phyloP scores from a whole-genome alignment of 2,329 filamentous ascomycete genomes.

The Hypoxylon sp. region DNA sequence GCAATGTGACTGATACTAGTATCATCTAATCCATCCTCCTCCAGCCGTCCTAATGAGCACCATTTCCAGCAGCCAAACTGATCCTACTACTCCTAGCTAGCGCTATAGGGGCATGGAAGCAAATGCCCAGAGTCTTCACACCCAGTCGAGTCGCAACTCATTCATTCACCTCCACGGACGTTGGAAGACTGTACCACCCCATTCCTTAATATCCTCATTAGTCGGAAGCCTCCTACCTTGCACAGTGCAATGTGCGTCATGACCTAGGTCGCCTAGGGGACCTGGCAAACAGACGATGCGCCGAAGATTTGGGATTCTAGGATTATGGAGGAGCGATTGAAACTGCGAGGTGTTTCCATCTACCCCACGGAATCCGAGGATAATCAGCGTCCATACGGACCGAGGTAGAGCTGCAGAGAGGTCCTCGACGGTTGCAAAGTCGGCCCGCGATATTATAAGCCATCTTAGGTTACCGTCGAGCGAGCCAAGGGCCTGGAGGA shows the following conservation, averaged over 20 bases:
- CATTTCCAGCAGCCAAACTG: background rate
- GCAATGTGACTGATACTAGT: background rate
- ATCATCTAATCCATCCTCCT: background rate
- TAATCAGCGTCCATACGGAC: constrained; percentile 13
- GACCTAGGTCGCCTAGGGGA: background rate
- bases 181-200: background rate
- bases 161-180: background rate
- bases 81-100: background rate
- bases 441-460: constrained; percentile 9
- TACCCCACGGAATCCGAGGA: constrained; percentile 2
- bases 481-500: constrained; percentile 6
- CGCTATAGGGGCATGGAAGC: background rate
- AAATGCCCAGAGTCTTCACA: background rate
- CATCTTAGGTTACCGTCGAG: constrained; percentile 4
- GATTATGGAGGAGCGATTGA: background rate
- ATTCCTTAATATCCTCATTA: background rate
- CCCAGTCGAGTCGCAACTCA: background rate
- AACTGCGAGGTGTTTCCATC: background rate
- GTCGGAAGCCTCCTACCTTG: background rate
- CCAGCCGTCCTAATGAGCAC: background rate
- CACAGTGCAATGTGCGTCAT: background rate
- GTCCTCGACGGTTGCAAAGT: background rate
- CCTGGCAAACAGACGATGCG: background rate
- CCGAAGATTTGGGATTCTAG: background rate
- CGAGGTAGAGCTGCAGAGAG: constrained; percentile 5